Conservation (phyloP, 257 asterid species). For the Solanum lycopersicoides region DNA sequence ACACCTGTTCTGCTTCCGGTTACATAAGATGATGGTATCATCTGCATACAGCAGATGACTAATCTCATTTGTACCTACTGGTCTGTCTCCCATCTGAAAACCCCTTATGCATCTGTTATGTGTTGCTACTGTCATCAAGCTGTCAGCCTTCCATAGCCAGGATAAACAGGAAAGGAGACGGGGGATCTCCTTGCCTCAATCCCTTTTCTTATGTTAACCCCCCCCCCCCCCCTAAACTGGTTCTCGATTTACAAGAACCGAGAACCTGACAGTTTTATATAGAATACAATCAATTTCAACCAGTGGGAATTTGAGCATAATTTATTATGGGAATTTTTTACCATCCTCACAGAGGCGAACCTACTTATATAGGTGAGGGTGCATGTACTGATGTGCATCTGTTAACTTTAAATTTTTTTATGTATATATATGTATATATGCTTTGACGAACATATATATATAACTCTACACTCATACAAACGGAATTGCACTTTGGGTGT, state of each 20-base stretch:
- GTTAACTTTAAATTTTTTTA: not conserved
- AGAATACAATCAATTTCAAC: not conserved
- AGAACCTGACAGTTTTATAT: not conserved
- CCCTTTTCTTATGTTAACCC: not conserved
- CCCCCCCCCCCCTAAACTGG: not conserved
- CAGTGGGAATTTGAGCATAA: too few relatives aligned
- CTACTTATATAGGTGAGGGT: not conserved
- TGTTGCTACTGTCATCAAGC: not conserved
- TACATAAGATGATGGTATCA: not conserved
- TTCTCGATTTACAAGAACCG: not conserved
- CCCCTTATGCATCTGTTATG: not conserved
- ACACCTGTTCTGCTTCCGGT: not conserved
- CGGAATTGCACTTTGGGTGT: not conserved
- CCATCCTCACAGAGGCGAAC: not conserved
- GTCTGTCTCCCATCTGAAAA: not conserved
- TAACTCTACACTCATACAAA: not conserved
- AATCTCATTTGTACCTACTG: not conserved
- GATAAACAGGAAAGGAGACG: not conserved
- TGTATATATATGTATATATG: not conserved
- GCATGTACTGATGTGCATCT: not conserved
- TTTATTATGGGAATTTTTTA: too few relatives aligned
- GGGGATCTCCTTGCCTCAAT: not conserved
- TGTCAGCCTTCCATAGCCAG: not conserved
- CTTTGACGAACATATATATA: not conserved
- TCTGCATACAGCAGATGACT: not conserved